Percentiles rank a stretch among this genome's conserved stretches.
phyloP scores from a whole-genome alignment of 2,329 filamentous ascomycete species.

The Penicillium sp. region DNA sequence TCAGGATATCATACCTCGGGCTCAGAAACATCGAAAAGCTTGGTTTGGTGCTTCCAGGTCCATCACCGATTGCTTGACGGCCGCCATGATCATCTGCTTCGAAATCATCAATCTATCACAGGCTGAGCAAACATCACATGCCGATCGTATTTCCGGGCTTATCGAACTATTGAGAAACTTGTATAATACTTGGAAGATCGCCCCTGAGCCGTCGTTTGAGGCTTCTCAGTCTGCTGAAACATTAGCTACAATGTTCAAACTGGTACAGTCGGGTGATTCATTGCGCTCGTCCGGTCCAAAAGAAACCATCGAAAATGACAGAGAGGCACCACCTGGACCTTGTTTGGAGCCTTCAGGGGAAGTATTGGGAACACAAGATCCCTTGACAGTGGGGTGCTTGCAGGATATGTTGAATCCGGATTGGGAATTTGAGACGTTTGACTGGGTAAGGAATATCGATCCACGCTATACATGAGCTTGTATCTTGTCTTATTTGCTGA shows the following conservation, averaged over 20 bases:
- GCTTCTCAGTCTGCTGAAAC: background rate
- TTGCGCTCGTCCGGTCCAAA: background rate
- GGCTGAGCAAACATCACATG: background rate
- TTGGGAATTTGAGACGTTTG: background rate
- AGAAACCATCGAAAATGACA: background rate
- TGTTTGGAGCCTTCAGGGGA: background rate
- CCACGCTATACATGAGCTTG: background rate
- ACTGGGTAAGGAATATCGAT: background rate
- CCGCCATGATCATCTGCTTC: constrained; percentile 19
- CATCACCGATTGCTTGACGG: constrained; percentile 13
- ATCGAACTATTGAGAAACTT: background rate
- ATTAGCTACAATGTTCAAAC: background rate
- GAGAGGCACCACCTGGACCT: background rate
- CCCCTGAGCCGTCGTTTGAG: background rate
- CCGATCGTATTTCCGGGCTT: background rate
- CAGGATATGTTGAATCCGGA: background rate
- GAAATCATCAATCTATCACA: constrained; percentile 7
- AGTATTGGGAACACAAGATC: background rate
- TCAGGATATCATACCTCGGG: constrained; percentile 52
- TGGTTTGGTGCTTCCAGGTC: constrained; percentile 17
- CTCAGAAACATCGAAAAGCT: constrained; percentile 30
- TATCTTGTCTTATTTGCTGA: background rate
- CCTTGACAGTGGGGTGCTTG: background rate
- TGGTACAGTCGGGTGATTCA: background rate
- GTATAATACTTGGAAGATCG: background rate